Evolutionary conservation across 805 yeast species (phyloP).

Genomic region (Metschnikowia vanudenii): DNA sequence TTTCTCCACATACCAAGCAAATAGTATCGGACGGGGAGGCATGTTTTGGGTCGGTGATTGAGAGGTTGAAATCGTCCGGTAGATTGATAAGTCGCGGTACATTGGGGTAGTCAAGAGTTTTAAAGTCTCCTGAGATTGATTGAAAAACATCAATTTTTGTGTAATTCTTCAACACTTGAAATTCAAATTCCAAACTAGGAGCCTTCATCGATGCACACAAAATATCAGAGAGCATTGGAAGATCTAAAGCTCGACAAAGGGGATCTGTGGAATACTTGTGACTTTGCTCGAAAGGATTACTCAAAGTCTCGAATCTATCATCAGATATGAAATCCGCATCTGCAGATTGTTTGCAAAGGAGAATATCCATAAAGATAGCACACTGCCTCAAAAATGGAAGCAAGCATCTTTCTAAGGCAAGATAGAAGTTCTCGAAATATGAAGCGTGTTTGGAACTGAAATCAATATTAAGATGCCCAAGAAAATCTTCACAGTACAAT

Average conservation of each 20-base stretch:
- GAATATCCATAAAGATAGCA: conserved; percentile 31
- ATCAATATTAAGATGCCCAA: neutral
- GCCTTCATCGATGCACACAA: neutral
- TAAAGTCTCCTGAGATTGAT: neutral
- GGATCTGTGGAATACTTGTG: conserved; percentile 23
- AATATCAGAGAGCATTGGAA: conserved; percentile 20
- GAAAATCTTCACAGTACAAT: neutral
- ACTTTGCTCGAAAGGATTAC: conserved; percentile 14
- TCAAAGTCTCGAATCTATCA: conserved; percentile 19
- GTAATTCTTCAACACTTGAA: conserved; percentile 1
- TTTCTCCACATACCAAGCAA: conserved; percentile 38
- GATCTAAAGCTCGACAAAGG: conserved; percentile 24
- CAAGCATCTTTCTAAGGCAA: conserved; percentile 16
- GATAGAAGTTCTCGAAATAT: conserved; percentile 5
- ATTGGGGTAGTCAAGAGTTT: conserved; percentile 51
- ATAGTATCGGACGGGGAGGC: conserved; percentile 22
- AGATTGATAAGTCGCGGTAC: conserved; percentile 51
- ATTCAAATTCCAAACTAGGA: conserved; percentile 1
- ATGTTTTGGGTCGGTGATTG: conserved; percentile 25
- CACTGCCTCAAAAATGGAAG: conserved; percentile 38
- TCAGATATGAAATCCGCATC: conserved; percentile 24
- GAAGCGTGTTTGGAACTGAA: neutral
- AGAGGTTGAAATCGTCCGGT: conserved; percentile 41
- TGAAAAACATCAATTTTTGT: neutral
- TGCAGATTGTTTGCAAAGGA: conserved; percentile 29